A percentile compares a stretch with the other conserved stretches of the same genome.
Evolutionary conservation across 2,329 filamentous ascomycete species (phyloP).

Genomic region (Fusarium acutatum): DNA sequence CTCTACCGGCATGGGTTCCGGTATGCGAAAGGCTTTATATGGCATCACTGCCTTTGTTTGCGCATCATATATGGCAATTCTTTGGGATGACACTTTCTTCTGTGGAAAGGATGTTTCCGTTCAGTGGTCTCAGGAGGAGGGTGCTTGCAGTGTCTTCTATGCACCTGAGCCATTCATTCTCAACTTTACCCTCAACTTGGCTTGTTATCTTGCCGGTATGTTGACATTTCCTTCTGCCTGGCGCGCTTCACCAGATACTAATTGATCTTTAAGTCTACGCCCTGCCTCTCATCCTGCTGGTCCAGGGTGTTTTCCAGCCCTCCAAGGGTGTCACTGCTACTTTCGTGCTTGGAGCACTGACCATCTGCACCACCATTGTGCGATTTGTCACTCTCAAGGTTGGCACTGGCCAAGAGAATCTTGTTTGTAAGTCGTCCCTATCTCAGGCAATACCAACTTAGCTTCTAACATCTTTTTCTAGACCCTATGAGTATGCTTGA

Average conservation of each 20-base stretch:
- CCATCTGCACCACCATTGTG: conserved; percentile 29
- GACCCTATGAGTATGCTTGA: conserved; percentile 38
- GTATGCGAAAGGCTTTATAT: conserved; percentile 43
- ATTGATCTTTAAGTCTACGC: conserved; percentile 40
- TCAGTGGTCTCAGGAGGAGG: conserved; percentile 49
- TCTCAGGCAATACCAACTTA: accelerated
- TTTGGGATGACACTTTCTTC: conserved; percentile 48
- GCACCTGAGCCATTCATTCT: conserved; percentile 46
- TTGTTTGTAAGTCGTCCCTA: conserved; percentile 26
- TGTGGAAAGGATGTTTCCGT: conserved; percentile 46
- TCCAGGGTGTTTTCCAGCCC: conserved; percentile 30
- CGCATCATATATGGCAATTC: conserved; percentile 43
- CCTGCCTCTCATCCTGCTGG: conserved; percentile 43
- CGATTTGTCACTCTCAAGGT: conserved; percentile 29
- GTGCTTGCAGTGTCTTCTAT: conserved; percentile 48
- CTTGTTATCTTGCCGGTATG: conserved; percentile 46
- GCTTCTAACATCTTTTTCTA: neutral
- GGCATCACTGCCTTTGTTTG: conserved; percentile 46
- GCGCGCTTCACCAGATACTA: neutral
- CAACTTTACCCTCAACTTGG: conserved; percentile 47
- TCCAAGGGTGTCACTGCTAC: conserved; percentile 30
- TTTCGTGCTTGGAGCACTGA: conserved; percentile 29
- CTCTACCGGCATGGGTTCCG: conserved; percentile 29
- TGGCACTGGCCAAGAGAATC: conserved; percentile 33
- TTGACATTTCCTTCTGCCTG: accelerated